Evolutionary conservation across 106 monocot species (phyloP).

Genomic region (Narthecium ossifragum): DNA sequence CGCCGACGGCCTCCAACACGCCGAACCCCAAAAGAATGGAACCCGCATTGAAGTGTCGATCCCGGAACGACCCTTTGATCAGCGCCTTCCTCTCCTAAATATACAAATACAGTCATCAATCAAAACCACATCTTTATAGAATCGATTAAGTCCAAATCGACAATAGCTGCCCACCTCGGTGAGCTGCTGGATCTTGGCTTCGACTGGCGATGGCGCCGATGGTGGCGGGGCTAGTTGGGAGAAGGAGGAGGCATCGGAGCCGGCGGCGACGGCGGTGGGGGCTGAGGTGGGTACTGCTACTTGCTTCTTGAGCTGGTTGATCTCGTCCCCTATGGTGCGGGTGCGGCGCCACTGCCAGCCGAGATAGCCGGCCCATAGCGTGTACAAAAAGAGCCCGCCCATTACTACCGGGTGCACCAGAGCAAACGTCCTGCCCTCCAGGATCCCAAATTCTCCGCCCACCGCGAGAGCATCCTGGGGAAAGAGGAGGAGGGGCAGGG

Average conservation of each 20-base stretch:
- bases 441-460: conserved; percentile 75
- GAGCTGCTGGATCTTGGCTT: conserved; percentile 61
- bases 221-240: no score
- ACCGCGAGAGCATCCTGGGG: conserved; percentile 51
- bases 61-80: conserved; percentile 70
- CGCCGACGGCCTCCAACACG: conserved; percentile 70
- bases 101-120: neutral
- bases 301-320: conserved; percentile 89
- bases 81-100: conserved; percentile 75
- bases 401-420: conserved; percentile 82
- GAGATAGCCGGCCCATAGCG: conserved; percentile 76
- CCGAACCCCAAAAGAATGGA: conserved; percentile 84
- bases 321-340: conserved; percentile 77
- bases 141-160: neutral
- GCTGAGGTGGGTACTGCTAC: conserved; percentile 38
- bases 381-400: conserved; percentile 74
- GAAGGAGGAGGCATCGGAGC: conserved; percentile 7
- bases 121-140: neutral
- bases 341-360: conserved; percentile 98
- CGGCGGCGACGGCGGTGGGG: conserved; percentile 15
- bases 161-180: conserved; percentile 41
- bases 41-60: conserved; percentile 81
- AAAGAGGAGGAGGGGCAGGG: neutral
- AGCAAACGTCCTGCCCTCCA: conserved; percentile 68
- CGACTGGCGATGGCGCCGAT: conserved; percentile 33